phyloP scores from a whole-genome alignment of 495 filamentous ascomycete species.

The Penicillium chermesinum region DNA sequence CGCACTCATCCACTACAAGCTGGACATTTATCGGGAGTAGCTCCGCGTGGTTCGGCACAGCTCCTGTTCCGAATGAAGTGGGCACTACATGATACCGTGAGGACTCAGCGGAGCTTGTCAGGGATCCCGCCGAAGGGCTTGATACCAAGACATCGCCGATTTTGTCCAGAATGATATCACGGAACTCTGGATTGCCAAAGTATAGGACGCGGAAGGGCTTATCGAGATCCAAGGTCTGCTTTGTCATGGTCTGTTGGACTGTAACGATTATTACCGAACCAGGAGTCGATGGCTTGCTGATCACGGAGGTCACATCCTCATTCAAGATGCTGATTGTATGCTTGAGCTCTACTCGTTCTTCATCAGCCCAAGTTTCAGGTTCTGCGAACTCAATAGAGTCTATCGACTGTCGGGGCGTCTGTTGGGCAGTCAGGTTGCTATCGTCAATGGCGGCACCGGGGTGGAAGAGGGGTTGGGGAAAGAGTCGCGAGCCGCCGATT shows the following conservation, averaged over 20 bases:
- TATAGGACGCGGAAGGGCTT: constrained; percentile 69
- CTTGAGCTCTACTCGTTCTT: constrained; percentile 54
- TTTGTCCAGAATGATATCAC: constrained; percentile 70
- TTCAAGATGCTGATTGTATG: constrained; percentile 58
- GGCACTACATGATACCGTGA: constrained; percentile 72
- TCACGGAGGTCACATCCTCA: constrained; percentile 44
- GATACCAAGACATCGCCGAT: constrained; percentile 60
- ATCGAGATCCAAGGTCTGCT: constrained; percentile 53
- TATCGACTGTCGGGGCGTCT: constrained; percentile 30
- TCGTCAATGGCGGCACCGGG: constrained; percentile 36
- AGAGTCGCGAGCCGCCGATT: constrained; percentile 29
- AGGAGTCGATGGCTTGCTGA: constrained; percentile 33
- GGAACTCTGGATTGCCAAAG: constrained; percentile 55
- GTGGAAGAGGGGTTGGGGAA: constrained; percentile 38
- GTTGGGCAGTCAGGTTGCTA: constrained; percentile 39
- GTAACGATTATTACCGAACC: constrained; percentile 46
- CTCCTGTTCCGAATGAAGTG: constrained; percentile 58
- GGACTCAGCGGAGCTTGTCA: constrained; percentile 45
- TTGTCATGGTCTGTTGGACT: constrained; percentile 69
- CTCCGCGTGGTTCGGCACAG: constrained; percentile 57
- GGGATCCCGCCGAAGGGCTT: constrained; percentile 37
- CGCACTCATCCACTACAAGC: constrained; percentile 69
- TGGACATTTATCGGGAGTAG: constrained; percentile 72
- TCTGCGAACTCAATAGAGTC: constrained; percentile 59
- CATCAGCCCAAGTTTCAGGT: constrained; percentile 45